Evolutionary conservation across 306 rosid genomes (phyloP).

Genomic region (Crotalaria pallida): DNA sequence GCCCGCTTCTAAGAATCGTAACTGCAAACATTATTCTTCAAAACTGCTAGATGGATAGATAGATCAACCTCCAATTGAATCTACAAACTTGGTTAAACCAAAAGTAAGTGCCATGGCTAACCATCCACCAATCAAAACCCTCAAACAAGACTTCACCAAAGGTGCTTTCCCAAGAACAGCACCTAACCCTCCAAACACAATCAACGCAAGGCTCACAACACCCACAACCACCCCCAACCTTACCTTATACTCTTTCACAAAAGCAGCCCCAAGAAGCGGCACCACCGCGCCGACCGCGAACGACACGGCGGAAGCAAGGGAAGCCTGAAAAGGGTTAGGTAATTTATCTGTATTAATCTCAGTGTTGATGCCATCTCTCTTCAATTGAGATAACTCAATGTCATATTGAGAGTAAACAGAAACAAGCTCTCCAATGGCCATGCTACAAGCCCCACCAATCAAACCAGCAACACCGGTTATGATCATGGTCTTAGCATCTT

Average conservation of each 20-base stretch:
- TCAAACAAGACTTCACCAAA: constrained; percentile 24
- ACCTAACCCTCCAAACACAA: constrained; percentile 33
- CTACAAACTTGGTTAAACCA: constrained; percentile 36
- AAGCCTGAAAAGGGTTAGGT: constrained; percentile 29
- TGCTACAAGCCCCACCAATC: constrained; percentile 37
- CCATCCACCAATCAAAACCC: constrained; percentile 45
- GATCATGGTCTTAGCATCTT: constrained; percentile 34
- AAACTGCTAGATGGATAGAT: no score
- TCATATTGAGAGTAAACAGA: constrained; percentile 41
- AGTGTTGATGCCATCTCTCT: not conserved
- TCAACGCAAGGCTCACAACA: constrained; percentile 35
- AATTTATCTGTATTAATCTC: constrained; percentile 18
- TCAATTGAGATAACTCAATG: constrained; percentile 30
- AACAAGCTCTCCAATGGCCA: constrained; percentile 45
- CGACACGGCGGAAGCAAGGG: constrained; percentile 27
- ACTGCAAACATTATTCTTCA: no score
- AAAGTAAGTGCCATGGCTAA: constrained; percentile 36
- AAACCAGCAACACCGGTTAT: constrained; percentile 35
- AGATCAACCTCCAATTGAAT: not conserved
- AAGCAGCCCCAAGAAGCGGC: constrained; percentile 32
- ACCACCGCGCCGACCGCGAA: constrained; percentile 26
- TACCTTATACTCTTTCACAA: constrained; percentile 26
- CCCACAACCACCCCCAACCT: constrained; percentile 33
- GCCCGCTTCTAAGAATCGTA: no score
- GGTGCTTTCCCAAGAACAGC: constrained; percentile 38